Conservation (phyloP, 495 filamentous ascomycete species). For the Aspergillus nidulans region DNA sequence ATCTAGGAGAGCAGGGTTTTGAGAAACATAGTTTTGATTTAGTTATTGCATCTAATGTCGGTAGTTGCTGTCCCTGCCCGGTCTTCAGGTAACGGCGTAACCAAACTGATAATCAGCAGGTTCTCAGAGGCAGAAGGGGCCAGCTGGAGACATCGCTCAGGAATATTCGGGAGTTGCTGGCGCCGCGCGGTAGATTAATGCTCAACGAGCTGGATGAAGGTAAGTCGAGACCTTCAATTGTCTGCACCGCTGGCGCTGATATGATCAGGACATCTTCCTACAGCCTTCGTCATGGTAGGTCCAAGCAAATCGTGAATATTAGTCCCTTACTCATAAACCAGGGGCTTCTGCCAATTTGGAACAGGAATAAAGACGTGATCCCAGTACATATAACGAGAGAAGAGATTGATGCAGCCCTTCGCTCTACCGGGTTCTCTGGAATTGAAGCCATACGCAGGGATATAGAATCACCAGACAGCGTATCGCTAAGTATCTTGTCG, state of each 20-base stretch:
- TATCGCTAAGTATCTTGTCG: background rate
- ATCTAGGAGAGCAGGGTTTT: slow-evolving; percentile 46
- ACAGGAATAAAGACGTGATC: background rate
- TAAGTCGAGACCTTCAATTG: background rate
- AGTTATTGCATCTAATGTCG: slow-evolving; percentile 46
- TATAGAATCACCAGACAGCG: no score
- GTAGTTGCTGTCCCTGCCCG: no score
- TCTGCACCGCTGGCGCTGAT: no score
- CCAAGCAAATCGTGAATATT: no score
- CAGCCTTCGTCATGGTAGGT: background rate
- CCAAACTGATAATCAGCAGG: no score
- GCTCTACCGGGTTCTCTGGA: background rate
- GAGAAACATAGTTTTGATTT: slow-evolving; percentile 43
- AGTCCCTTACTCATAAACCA: background rate
- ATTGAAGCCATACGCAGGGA: background rate
- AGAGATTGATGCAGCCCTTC: background rate
- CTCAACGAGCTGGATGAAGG: slow-evolving; percentile 19
- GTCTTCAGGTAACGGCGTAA: no score
- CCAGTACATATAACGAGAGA: no score
- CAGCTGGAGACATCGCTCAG: slow-evolving; percentile 32
- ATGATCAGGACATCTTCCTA: background rate
- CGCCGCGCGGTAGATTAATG: slow-evolving; percentile 20
- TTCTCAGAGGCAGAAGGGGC: slow-evolving; percentile 25
- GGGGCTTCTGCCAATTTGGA: background rate
- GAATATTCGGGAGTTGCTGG: slow-evolving; percentile 32